Percentiles rank a stretch among this genome's conserved stretches.
These are phyloP conservation scores for Apiotrichum gracile DNA, from an alignment of 1,284 basidiomycete genomes.

Conservation along the genomic window DNA sequence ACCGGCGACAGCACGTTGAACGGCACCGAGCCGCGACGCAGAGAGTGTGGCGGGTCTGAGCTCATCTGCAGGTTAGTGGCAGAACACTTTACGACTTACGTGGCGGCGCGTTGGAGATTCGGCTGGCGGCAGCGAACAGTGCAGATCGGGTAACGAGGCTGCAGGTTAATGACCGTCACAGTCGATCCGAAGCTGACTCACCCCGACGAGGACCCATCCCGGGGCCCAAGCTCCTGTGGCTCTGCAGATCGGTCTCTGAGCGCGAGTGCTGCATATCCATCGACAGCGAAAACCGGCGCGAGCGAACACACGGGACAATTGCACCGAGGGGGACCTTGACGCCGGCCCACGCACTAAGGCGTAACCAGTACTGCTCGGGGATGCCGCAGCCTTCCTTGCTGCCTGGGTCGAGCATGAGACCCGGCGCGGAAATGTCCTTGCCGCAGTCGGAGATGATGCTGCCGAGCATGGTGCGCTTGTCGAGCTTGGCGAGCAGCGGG, in stretches of 20 bases:
- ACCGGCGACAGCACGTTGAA: conserved; percentile 4
- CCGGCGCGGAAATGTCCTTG: conserved; percentile 20
- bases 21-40: not conserved
- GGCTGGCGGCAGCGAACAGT: not conserved
- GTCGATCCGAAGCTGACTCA: not conserved
- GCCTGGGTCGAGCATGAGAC: conserved; percentile 19
- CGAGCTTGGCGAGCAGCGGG: conserved; percentile 18
- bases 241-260: not conserved
- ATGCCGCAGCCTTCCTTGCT: conserved; percentile 39
- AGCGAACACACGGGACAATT: not conserved
- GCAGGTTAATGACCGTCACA: not conserved
- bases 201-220: conserved; percentile 3
- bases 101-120: not conserved
- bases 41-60: not conserved
- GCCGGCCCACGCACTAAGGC: conserved; percentile 6
- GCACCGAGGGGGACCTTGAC: conserved; percentile 19
- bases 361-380: conserved; percentile 30
- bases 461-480: conserved; percentile 19
- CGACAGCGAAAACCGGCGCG: not conserved
- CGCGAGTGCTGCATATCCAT: not conserved
- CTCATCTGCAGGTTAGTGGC: not conserved
- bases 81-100: no score
- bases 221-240: not conserved
- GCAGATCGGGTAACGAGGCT: not conserved
- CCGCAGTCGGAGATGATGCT: conserved; percentile 29